These are phyloP conservation scores for Diospyros kaki DNA, from an alignment of 148 eudicot genomes.

Conservation along the genomic window DNA sequence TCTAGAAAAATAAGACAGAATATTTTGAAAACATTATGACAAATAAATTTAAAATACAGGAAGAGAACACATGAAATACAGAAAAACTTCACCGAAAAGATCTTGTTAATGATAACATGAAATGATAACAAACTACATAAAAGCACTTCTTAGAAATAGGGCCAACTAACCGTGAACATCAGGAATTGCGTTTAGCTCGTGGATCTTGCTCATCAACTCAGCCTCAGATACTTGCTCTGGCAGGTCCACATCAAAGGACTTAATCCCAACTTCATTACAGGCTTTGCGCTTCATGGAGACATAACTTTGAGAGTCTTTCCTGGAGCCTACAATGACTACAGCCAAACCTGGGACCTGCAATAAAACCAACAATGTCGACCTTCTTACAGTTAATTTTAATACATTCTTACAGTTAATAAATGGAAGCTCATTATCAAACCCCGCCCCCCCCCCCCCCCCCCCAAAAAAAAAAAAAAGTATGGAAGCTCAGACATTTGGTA, in stretches of 20 bases:
- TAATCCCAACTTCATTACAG: constrained; percentile 94
- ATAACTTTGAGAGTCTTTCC: constrained; percentile 94
- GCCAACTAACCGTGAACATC: constrained; percentile 79
- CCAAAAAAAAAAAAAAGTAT: too few species aligned
- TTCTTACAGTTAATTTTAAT: too few species aligned
- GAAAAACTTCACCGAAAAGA: neutral
- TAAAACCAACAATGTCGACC: neutral
- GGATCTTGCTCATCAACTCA: constrained; percentile 77
- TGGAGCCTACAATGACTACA: constrained; percentile 79
- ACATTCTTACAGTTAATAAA: too few species aligned
- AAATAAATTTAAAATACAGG: neutral
- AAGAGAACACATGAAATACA: neutral
- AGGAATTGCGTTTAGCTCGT: constrained; percentile 80
- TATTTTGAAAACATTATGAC: neutral
- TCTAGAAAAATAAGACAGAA: neutral
- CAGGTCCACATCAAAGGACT: constrained; percentile 63
- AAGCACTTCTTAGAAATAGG: neutral
- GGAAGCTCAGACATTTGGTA: too few species aligned
- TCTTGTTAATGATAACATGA: neutral
- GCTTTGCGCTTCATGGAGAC: constrained; percentile 95
- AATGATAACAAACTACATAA: neutral
- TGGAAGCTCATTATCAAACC: too few species aligned
- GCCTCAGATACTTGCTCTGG: constrained; percentile 71
- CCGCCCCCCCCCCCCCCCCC: too few species aligned
- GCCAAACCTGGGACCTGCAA: constrained; percentile 93